Base-by-base conservation (phyloP, 2,329 filamentous ascomycete genomes). In the Microcyclospora tardicrescens region DNA sequence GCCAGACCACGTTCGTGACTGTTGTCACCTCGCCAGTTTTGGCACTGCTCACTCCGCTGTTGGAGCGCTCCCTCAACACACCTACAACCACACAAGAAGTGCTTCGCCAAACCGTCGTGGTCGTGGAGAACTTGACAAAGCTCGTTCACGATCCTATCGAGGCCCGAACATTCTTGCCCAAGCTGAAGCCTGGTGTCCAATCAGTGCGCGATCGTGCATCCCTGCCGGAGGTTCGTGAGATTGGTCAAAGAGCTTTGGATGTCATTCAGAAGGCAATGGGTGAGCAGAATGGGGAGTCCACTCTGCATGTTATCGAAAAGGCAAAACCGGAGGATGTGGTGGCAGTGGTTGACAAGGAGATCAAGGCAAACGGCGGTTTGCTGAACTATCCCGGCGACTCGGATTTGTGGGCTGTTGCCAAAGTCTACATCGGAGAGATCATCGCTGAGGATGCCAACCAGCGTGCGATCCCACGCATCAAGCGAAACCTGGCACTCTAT, bases 1-100 rank as follows among this genome's bases (percentile, higher is more conserved):
- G 87, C 3, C 85, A 93, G 67, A 98, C 91, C 10, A 98, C 91
- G n/a, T 98, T 98, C 52, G 91, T 98, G 38, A 87, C 91, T 40
- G 74, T 93, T 47, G 91, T 98, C 52, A 95, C 86, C 10, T 95
- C 89, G 8, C 91, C 91, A 9, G 89, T 96, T 5, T 76, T 98
- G 41, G 91, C 91, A 13, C 77, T 98, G 40, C 73, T 98, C 39
- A 98, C 91, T 2, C 91, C 91, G 34, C 81, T 96, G 50, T 77
- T 98, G 19, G 91, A 96, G 66, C 81, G 91, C 51, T 85, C 87
- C 13, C 74, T 98, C 44, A 95, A 95, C 69, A 89, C 80, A 44
- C 91, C 89, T 8, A 76, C 76, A 12, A 98, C 91, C 4, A 73
- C 84, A 3, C 91, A 98, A 61, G 91, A 98, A 65, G 87, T 96